Evolutionary conservation across 2,329 filamentous ascomycete species (phyloP).

Genomic region (Samsoniella hepiali): DNA sequence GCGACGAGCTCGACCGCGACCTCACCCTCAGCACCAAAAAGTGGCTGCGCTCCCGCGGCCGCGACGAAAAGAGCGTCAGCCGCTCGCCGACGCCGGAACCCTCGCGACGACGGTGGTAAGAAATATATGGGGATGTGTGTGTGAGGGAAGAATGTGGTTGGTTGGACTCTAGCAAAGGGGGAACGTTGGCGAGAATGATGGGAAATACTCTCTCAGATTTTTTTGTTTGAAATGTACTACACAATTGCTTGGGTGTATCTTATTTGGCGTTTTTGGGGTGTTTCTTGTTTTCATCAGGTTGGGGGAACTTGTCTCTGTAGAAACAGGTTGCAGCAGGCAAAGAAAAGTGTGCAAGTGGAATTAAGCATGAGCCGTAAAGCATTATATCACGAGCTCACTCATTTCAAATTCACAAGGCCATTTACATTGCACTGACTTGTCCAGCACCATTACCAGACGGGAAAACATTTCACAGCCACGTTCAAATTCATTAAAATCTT

Average conservation of each 20-base stretch:
- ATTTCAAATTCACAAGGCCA: background rate
- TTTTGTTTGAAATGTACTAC: background rate
- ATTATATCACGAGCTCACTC: background rate
- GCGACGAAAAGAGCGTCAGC: slow-evolving; percentile 77
- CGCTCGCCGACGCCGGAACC: slow-evolving; percentile 87
- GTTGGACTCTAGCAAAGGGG: too few species aligned
- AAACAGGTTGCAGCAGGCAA: background rate
- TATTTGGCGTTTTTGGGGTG: background rate
- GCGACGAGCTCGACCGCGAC: slow-evolving; percentile 82
- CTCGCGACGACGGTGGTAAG: slow-evolving; percentile 65
- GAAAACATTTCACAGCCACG: background rate
- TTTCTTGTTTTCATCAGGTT: background rate
- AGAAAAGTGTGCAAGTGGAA: background rate
- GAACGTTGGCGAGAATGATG: too few species aligned
- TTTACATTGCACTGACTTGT: background rate
- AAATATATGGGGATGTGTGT: background rate
- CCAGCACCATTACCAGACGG: background rate
- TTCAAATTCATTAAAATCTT: background rate
- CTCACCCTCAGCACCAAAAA: slow-evolving; percentile 89
- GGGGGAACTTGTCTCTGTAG: background rate
- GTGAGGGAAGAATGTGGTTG: too few species aligned
- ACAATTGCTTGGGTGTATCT: background rate
- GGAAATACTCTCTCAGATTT: background rate
- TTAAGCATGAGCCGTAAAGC: background rate
- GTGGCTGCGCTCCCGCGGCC: slow-evolving; percentile 82